Evolutionary conservation across 805 yeast genomes (phyloP).

Genomic region (Lipomyces sp.): DNA sequence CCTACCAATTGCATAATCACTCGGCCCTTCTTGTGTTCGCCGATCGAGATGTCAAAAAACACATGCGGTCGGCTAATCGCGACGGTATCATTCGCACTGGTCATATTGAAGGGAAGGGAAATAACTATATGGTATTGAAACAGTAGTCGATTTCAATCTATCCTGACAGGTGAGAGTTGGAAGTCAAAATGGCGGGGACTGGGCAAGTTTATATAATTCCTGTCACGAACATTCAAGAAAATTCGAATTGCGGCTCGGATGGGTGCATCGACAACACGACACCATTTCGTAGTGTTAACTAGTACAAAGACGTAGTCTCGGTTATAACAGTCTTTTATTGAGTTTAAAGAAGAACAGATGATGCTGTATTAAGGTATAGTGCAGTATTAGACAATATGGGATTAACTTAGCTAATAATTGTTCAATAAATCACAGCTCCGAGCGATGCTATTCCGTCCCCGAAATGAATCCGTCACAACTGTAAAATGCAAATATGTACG

Average conservation of each 20-base stretch:
- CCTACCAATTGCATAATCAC: slow-evolving; percentile 70
- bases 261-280: not conserved
- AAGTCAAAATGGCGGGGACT: not conserved
- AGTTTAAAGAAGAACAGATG: too few species aligned
- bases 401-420: too few species aligned
- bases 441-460: too few species aligned
- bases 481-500: too few species aligned
- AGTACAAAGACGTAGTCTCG: too few species aligned
- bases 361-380: too few species aligned
- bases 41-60: slow-evolving; percentile 79
- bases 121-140: not conserved
- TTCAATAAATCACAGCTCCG: too few species aligned
- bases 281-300: not conserved
- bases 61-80: slow-evolving; percentile 55
- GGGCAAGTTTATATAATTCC: not conserved
- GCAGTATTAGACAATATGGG: too few species aligned
- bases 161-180: not conserved
- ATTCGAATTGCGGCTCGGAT: not conserved
- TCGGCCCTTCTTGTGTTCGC: slow-evolving; percentile 71
- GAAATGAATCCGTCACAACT: too few species aligned
- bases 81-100: not conserved
- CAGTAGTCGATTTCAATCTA: not conserved
- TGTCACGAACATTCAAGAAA: not conserved
- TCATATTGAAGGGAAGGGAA: not conserved
- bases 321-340: too few species aligned